Evolutionary conservation across 495 filamentous ascomycete genomes (phyloP).

Genomic region (Venustampulla echinocandica): DNA sequence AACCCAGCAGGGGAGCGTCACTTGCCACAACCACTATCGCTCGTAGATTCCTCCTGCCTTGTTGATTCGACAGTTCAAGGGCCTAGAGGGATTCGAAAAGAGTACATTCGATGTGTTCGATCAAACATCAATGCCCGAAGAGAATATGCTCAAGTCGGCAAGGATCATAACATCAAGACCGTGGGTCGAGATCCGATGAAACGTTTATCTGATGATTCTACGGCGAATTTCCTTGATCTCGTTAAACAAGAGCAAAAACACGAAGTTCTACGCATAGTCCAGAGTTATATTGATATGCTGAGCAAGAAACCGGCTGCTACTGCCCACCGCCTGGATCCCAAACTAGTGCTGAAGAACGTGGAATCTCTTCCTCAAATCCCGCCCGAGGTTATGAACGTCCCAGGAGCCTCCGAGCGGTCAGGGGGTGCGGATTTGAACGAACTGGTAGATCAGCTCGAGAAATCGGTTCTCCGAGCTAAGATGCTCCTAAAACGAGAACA

Average conservation of each 20-base stretch:
- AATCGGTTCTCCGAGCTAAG: slow-evolving; percentile 55
- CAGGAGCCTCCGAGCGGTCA: slow-evolving; percentile 1
- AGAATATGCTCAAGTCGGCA: slow-evolving; percentile 11
- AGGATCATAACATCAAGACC: slow-evolving; percentile 2
- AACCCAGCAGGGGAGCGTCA: slow-evolving; percentile 8
- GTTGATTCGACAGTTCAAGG: slow-evolving; percentile 21
- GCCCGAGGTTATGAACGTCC: slow-evolving; percentile 31
- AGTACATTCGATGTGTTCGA: slow-evolving; percentile 18
- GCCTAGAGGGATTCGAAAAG: slow-evolving; percentile 26
- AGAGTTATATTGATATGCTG: slow-evolving; percentile 35
- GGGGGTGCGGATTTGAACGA: slow-evolving; percentile 35
- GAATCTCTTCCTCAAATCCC: slow-evolving; percentile 39
- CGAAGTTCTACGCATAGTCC: slow-evolving; percentile 17
- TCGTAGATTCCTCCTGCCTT: slow-evolving; percentile 23
- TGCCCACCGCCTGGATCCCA: slow-evolving; percentile 38
- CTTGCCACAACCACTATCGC: slow-evolving; percentile 24
- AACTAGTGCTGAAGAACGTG: slow-evolving; percentile 34
- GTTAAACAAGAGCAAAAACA: slow-evolving; percentile 19
- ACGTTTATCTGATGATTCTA: not conserved
- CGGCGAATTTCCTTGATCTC: slow-evolving; percentile 14
- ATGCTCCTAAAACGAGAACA: slow-evolving; percentile 53
- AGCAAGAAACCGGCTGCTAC: slow-evolving; percentile 38
- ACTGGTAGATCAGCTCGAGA: slow-evolving; percentile 53
- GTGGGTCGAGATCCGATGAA: not conserved
- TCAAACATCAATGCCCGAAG: slow-evolving; percentile 21